Evolutionary conservation across 2,329 filamentous ascomycete genomes (phyloP), one percentile per base, ranked within the genome.

Genomic region (Seiridium unicorne): DNA sequence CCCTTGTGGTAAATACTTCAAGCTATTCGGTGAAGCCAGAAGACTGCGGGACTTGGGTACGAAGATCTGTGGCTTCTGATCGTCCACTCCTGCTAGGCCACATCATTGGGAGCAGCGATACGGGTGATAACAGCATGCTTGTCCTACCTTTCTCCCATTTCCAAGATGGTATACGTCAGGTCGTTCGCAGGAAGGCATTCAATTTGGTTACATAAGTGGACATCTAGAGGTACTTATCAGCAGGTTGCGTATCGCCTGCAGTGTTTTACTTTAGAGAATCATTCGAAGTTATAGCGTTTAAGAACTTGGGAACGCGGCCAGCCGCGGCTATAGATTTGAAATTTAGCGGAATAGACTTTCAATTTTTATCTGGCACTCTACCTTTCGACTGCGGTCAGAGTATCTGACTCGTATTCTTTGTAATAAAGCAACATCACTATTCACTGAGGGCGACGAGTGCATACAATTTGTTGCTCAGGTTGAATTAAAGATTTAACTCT

Each of bases 41-140:
- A 44, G 61, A 63, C 48, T 63, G 61, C 44, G 61, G 61, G 1
- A 48, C 48, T 4, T 63, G 57, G 61, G 61, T 63, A 18, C 56
- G 61, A 13, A 53, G 61, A 34, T 61, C 61, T 26, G 49, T 63
- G 36, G 59, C 61, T 1, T 59, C 61, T 3, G 57, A 61, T 13
- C 55, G 53, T 40, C 60, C 61, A 10, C 26, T 63, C 3, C 36
- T 63, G 13, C 57, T 63, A 5, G 61, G 61, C 5, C 61, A 63
- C 35, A 51, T 63, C 36, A 51, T 63, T 36, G 61, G 61, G 4
- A 55, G 44, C 40, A 55, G 47, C 40, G 57, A 62, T 40, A 51
- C 32, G n/a, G 38, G 51, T n/a, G 48, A 49, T 32, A 56, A 55
- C 32, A 44, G 51, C 38, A 62, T 62, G 60, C 11, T 62, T 3